Evolutionary conservation across 805 yeast genomes (phyloP).

Genomic region (Candida methanosorbosa): DNA sequence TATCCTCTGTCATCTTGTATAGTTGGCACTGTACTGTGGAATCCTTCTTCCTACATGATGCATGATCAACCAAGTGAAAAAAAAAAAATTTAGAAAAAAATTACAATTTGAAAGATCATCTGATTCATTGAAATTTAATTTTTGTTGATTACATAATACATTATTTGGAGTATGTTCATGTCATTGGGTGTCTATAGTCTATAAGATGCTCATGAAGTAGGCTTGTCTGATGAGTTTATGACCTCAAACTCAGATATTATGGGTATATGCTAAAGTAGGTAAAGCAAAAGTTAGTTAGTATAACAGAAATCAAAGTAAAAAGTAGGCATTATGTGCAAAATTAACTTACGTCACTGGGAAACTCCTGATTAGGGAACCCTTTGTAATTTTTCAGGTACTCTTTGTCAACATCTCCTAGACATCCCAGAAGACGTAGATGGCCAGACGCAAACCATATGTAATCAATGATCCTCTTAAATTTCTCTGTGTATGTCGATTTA

Average conservation of each 20-base stretch:
- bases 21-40: no score
- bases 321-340: no score
- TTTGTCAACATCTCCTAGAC: slow-evolving; percentile 43
- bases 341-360: slow-evolving; percentile 41
- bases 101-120: no score
- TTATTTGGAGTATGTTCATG: no score
- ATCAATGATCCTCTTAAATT: slow-evolving; percentile 45
- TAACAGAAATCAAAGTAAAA: background rate
- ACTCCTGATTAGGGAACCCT: slow-evolving; percentile 47
- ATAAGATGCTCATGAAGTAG: no score
- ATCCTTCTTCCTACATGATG: no score
- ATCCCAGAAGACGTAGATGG: slow-evolving; percentile 29
- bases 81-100: no score
- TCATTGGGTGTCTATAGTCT: no score
- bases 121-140: no score
- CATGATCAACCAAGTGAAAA: no score
- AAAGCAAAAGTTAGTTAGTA: background rate
- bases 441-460: slow-evolving; percentile 44
- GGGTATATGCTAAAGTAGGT: slow-evolving; percentile 1
- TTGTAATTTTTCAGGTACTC: slow-evolving; percentile 20
- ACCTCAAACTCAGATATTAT: slow-evolving; percentile 1
- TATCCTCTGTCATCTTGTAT: background rate
- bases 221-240: no score
- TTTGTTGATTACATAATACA: no score
- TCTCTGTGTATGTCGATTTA: slow-evolving; percentile 39